Conservation (phyloP, 108 stramenopile species). For the Skeletonema costatum region DNA sequence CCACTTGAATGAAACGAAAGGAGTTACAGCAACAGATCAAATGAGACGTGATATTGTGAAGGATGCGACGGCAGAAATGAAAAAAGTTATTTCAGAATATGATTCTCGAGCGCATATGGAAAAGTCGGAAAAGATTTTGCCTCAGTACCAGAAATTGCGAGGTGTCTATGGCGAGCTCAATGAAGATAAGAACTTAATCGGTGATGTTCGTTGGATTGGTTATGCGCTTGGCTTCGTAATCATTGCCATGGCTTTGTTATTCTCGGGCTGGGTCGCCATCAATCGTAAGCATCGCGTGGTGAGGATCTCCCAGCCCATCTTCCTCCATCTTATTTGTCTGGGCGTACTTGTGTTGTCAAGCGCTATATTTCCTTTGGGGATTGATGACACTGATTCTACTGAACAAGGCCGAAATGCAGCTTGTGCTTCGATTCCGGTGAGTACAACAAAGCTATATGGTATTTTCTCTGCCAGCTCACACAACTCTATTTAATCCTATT, state of each 20-base stretch:
- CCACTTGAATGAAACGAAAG: not conserved
- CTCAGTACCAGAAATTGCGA: not conserved
- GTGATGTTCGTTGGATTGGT: not conserved
- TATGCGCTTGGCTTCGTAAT: not conserved
- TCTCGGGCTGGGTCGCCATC: not conserved
- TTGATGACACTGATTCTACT: not conserved
- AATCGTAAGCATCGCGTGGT: conserved; percentile 6
- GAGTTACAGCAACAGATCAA: not conserved
- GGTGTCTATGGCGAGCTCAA: conserved; percentile 3
- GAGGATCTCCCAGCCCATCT: conserved; percentile 51
- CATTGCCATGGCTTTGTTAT: not conserved
- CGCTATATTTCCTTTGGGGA: conserved; percentile 3
- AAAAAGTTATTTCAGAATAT: not conserved
- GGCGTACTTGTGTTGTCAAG: conserved; percentile 56
- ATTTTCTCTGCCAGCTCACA: not conserved
- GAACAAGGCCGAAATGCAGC: not conserved
- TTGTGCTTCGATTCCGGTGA: not conserved
- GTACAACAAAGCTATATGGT: not conserved
- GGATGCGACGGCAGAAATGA: not conserved
- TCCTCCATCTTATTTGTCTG: conserved; percentile 55
- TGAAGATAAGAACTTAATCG: not conserved
- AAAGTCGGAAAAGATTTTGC: conserved; percentile 3
- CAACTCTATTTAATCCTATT: not conserved
- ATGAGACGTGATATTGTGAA: not conserved
- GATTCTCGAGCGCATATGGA: not conserved